Evolutionary conservation across 1,284 basidiomycete genomes (phyloP).

Genomic region (Cerioporus squamosus): DNA sequence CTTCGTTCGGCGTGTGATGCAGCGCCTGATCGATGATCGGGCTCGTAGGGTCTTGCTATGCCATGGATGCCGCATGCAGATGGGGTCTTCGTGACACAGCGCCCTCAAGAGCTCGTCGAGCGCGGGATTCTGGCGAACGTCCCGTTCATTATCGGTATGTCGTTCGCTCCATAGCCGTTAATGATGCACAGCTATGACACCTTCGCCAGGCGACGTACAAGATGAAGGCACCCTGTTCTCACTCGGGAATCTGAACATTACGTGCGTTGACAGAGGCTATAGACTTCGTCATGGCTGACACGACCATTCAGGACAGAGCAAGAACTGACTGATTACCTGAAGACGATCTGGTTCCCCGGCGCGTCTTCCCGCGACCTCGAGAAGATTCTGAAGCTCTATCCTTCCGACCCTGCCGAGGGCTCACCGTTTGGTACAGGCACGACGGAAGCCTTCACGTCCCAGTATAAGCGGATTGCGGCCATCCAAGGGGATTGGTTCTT

Average conservation of each 20-base stretch:
- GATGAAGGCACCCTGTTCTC: constrained; percentile 40
- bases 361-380: constrained; percentile 3
- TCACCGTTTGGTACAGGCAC: constrained; percentile 54
- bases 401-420: constrained; percentile 44
- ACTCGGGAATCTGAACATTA: constrained; percentile 22
- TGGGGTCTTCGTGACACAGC: constrained; percentile 39
- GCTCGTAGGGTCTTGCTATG: not conserved
- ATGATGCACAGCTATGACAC: not conserved
- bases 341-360: constrained; percentile 12
- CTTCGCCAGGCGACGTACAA: constrained; percentile 31
- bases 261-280: constrained; percentile 11
- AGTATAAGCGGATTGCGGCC: constrained; percentile 55
- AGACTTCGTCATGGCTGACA: too few species aligned
- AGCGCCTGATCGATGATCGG: not conserved
- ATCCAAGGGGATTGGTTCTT: constrained; percentile 53
- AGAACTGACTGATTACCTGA: constrained; percentile 15
- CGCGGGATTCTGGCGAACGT: constrained; percentile 28
- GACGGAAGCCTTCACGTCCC: constrained; percentile 45
- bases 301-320: constrained; percentile 12
- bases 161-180: not conserved
- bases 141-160: constrained; percentile 30
- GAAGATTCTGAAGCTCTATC: constrained; percentile 34
- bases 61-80: constrained; percentile 44
- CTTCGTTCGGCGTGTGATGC: not conserved
- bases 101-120: not conserved